Evolutionary conservation across 2,329 filamentous ascomycete genomes (phyloP), one percentile per base, ranked within the genome.

Genomic region (Colletotrichum shisoi): DNA sequence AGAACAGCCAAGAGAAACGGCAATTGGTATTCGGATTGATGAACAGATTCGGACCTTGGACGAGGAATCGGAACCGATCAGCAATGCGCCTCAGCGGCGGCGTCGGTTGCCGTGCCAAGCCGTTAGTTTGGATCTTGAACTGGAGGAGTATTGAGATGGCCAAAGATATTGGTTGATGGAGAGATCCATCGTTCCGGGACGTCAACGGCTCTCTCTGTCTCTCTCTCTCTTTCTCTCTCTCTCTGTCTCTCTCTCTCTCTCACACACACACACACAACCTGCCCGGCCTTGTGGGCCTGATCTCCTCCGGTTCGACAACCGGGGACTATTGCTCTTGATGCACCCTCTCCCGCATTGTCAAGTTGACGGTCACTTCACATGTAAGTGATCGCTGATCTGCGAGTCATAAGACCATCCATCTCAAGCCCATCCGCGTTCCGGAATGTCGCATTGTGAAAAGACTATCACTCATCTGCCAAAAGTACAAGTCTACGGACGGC

Each of bases 41-140:
- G 15, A 11, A 17, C 15, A 37, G 21, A 24, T 45, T 44, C 15
- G 34, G 31, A 49, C 42, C 42, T 40, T 34, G 40, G 27, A 17
- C 19, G 34, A 42, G 46, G 13, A n/a, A 49, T 60, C 65, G 42
- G n/a, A 9, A 17, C n/a, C 3, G 9, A 34, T 4, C 40, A 27
- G 24, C 19, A 17, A 51, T 27, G 27, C 49, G 15, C 7, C 31
- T 34, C 31, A 27, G 24, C 24, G 31, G 27, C 42, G 39, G n/a
- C 34, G 11, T 40, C 34, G 21, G 3, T 31, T 24, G 56, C 44
- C 31, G 15, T 54, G 65, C 65, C 65, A 68, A 68, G 65, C 44
- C 31, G 54, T 60, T 62, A 68, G 62, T 68, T 68, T 65, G 65
- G 37, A 54, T 34, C 52, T 59, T 49, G 57, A 19, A 11, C 51